Percentiles rank a stretch among this genome's conserved stretches.
Evolutionary conservation across 2,329 filamentous ascomycete genomes (phyloP).

Genomic region (Aspergillus felis): DNA sequence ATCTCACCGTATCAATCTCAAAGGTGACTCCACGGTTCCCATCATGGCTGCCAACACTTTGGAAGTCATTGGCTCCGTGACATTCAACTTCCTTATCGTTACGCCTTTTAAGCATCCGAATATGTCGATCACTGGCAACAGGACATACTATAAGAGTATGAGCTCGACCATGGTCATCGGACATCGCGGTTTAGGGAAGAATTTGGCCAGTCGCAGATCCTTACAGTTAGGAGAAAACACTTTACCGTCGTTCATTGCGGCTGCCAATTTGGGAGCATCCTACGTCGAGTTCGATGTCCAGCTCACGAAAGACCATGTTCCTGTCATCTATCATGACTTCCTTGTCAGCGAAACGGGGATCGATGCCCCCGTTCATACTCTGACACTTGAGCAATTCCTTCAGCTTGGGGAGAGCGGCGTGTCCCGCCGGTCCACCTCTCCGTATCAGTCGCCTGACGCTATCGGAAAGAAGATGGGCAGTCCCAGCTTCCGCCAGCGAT

Average conservation of each 20-base stretch:
- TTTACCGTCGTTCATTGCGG: constrained; percentile 89
- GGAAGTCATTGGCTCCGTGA: constrained; percentile 89
- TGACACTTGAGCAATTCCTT: constrained; percentile 88
- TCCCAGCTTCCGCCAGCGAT: constrained; percentile 41
- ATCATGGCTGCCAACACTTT: constrained; percentile 77
- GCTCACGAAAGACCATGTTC: constrained; percentile 96
- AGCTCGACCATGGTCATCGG: constrained; percentile 80
- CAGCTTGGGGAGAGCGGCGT: constrained; percentile 66
- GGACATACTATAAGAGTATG: constrained; percentile 95
- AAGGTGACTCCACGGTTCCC: constrained; percentile 87
- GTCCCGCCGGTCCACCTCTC: constrained; percentile 47
- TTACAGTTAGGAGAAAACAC: constrained; percentile 96
- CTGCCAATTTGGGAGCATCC: constrained; percentile 80
- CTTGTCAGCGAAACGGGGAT: constrained; percentile 96
- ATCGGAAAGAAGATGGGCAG: constrained; percentile 11
- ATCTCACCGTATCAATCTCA: constrained; percentile 81
- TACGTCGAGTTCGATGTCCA: constrained; percentile 83
- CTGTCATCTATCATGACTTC: constrained; percentile 98
- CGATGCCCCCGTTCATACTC: constrained; percentile 89
- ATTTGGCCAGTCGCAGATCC: constrained; percentile 75
- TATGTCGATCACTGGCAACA: constrained; percentile 83
- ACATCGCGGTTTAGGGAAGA: constrained; percentile 80
- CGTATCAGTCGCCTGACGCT: constrained; percentile 23
- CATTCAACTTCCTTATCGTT: constrained; percentile 95
- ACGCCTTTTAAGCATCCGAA: constrained; percentile 92